A percentile compares a stretch with the other conserved stretches of the same genome.
phyloP scores from a whole-genome alignment of 768 basidiomycete species.

The Erythrobasidium yunnanense region DNA sequence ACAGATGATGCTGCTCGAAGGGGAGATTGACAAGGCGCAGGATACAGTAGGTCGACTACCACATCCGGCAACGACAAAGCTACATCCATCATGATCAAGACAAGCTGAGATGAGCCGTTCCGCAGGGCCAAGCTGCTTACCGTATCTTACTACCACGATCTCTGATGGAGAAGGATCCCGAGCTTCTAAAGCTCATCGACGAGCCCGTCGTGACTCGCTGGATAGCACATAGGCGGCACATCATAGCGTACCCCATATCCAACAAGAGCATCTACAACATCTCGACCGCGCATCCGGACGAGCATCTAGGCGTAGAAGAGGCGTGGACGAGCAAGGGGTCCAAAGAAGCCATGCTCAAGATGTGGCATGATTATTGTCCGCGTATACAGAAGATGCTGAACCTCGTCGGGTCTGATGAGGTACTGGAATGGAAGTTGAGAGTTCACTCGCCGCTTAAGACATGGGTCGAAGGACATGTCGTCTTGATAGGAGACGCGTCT shows the following conservation, averaged over 20 bases:
- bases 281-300: constrained; percentile 43
- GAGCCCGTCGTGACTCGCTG: constrained; percentile 41
- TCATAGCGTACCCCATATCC: constrained; percentile 45
- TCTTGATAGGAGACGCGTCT: constrained; percentile 44
- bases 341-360: constrained; percentile 42
- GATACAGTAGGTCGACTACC: neutral
- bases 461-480: constrained; percentile 43
- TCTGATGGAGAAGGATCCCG: constrained; percentile 41
- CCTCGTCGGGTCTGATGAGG: constrained; percentile 42
- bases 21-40: constrained; percentile 39
- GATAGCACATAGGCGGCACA: constrained; percentile 43
- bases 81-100: neutral
- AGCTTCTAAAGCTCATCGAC: constrained; percentile 42
- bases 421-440: constrained; percentile 44
- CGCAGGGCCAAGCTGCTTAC: constrained; percentile 45
- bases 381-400: constrained; percentile 42
- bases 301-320: constrained; percentile 41
- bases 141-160: constrained; percentile 42
- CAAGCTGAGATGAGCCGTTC: constrained; percentile 36
- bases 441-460: constrained; percentile 43
- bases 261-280: constrained; percentile 43
- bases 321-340: constrained; percentile 42
- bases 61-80: no score
- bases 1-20: constrained; percentile 41
- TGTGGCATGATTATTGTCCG: constrained; percentile 43